Base-by-base conservation (phyloP, 306 rosid species). In the Begonia fuchsioides region DNA sequence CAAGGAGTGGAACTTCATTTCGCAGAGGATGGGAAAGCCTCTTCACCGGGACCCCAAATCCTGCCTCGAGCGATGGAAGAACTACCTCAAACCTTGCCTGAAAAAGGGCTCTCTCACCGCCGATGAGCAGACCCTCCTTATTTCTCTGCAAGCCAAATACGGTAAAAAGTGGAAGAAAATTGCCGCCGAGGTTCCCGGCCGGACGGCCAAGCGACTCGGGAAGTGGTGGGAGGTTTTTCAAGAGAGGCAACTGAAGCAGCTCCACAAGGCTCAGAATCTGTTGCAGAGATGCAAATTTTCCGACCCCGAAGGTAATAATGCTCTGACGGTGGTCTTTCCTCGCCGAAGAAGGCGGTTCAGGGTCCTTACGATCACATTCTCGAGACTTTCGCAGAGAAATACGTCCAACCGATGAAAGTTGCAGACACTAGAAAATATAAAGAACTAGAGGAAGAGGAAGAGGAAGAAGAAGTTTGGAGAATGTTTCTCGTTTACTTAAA, bases 101-200 rank as follows among this genome's bases (percentile, higher is more conserved):
- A 72, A 72, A 49, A 72, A 68, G 12, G 78, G 78, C 59, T 72
- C 78, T 0, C 78, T 72, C 49, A 47, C 78, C 1, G 59, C 71
- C 9, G 74, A 68, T 4, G 78, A 72, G 57, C 78, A 72, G 62
- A 39, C 59, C 7, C 58, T 68, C 8, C 74, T 72, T 46, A 39
- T 72, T 47, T 61, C 73, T 18, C 78, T 72, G 39, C 78, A 72
- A 55, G 55, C 74, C n/a, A 68, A 72, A 62, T 68, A 72, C 78
- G 78, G 74, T 38, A 72, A 72, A 49, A 68, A 72, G 74, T 72
- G 78, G 78, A 72, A 72, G 71, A 68, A 68, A 68, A 72, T 72
- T 59, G 78, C 78, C 68, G n/a, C n/a, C n/a, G n/a, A n/a, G n/a
- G n/a, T n/a, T n/a, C n/a, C n/a, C n/a, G n/a, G n/a, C n/a, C n/a